Evolutionary conservation across 352 stramenopile species (phyloP), one percentile per base, ranked within the genome.

Genomic region (Discostella stelligera): DNA sequence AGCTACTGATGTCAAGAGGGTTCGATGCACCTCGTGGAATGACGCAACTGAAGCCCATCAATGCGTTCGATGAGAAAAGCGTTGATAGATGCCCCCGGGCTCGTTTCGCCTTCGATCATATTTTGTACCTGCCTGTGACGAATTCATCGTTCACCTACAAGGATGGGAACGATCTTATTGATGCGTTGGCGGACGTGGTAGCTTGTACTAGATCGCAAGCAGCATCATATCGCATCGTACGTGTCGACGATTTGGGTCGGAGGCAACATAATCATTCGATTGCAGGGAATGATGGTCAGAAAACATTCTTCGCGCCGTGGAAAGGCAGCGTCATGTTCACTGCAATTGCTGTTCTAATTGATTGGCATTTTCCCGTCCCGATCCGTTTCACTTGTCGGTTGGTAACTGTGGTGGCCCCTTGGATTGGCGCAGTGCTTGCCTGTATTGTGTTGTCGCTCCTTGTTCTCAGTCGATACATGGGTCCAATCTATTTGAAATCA

Each of bases 21-120:
- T 90, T 77, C 56, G 88, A 93, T 76, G 83, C 82, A n/a, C 76
- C 85, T 3, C 82, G 56, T 49, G 63, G 88, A 20, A 66, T 83
- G 37, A 91, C 88, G 13, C 88, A 93, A 67, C 62, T 93, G 20
- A 72, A 66, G 53, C 83, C 71, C 66, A 64, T 92, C 0, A 58
- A n/a, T 27, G 52, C 64, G 50, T 25, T n/a, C 7, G 30, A 67
- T 41, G 11, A 55, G 20, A 62, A 74, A 63, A 21, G 44, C 27
- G 4, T 8, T 46, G 41, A 37, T 49, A 25, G 14, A 25, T 76
- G 71, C 32, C 20, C 60, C 50, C 41, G 61, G 48, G 60, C 62
- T 14, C 44, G 39, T 39, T 37, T 46, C 23, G 64, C 63, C 10
- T 85, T 85, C 52, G 52, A 82, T 56, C 61, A 58, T 10, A 72